Evolutionary conservation across 768 basidiomycete genomes (phyloP).

Genomic region (Termitomyces sp.): DNA sequence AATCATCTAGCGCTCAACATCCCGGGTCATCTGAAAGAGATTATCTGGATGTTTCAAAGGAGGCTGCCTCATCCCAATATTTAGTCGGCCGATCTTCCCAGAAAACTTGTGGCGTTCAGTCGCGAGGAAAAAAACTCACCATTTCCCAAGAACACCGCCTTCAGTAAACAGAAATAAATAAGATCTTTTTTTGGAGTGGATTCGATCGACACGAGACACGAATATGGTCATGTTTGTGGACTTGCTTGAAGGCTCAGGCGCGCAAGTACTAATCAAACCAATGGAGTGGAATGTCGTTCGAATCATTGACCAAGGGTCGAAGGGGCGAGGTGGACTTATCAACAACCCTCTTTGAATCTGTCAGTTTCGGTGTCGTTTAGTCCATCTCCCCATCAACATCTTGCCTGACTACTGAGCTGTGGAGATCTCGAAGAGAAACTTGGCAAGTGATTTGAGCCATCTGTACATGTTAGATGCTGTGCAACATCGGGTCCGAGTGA

Average conservation of each 20-base stretch:
- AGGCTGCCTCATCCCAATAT: constrained; percentile 17
- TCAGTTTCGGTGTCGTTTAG: constrained; percentile 13
- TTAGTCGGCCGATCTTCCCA: constrained; percentile 22
- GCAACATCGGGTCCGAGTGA: constrained; percentile 9
- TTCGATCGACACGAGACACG: constrained; percentile 22
- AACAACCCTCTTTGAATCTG: constrained; percentile 8
- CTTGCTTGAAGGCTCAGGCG: neutral
- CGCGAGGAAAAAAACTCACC: constrained; percentile 9
- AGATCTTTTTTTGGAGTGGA: constrained; percentile 7
- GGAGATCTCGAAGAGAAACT: constrained; percentile 6
- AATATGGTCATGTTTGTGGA: constrained; percentile 7
- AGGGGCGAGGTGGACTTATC: constrained; percentile 1
- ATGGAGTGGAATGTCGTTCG: neutral
- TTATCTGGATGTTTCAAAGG: constrained; percentile 32
- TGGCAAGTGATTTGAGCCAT: neutral
- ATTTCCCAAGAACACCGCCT: constrained; percentile 7
- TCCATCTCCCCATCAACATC: constrained; percentile 7
- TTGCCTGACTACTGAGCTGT: constrained; percentile 3
- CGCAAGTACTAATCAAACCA: neutral
- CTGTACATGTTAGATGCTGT: neutral
- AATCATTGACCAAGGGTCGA: constrained; percentile 5
- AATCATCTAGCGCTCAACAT: constrained; percentile 31
- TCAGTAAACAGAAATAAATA: constrained; percentile 11
- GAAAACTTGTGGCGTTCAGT: constrained; percentile 25
- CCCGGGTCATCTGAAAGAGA: constrained; percentile 27